phyloP scores from a whole-genome alignment of 75 land plant species.

The Picea sitchensis region DNA sequence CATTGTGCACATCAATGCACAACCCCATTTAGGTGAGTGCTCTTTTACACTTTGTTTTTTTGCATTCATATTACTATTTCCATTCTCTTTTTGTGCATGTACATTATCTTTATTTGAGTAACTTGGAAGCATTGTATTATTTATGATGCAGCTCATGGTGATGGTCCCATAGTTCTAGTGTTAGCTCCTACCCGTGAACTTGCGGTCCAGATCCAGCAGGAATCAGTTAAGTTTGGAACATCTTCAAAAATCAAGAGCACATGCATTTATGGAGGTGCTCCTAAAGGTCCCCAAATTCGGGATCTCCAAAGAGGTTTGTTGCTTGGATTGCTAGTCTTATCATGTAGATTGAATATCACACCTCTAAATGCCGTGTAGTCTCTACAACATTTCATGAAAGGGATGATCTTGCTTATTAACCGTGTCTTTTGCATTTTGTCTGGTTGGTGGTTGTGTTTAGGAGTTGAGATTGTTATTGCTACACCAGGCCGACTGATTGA shows the following conservation, averaged over 20 bases:
- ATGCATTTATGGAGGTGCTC: slow-evolving; percentile 90
- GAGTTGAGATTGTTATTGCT: slow-evolving; percentile 89
- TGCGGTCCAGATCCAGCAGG: slow-evolving; percentile 87
- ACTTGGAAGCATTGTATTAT: background rate
- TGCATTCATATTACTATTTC: background rate
- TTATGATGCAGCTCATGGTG: slow-evolving; percentile 54
- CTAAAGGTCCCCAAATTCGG: slow-evolving; percentile 88
- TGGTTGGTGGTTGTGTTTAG: slow-evolving; percentile 19
- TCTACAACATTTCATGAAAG: too few species aligned
- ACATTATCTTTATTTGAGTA: background rate
- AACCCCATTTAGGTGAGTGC: slow-evolving; percentile 74
- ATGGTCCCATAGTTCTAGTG: slow-evolving; percentile 78
- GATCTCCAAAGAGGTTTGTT: slow-evolving; percentile 67
- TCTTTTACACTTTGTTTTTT: background rate
- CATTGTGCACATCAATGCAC: slow-evolving; percentile 90
- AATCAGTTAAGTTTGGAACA: slow-evolving; percentile 68
- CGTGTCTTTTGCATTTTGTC: background rate
- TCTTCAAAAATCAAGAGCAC: slow-evolving; percentile 62
- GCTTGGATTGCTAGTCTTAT: background rate
- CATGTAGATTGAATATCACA: background rate
- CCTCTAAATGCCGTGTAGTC: background rate
- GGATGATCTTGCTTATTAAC: background rate
- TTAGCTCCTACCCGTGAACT: slow-evolving; percentile 89
- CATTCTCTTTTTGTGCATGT: background rate
- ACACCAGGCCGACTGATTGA: slow-evolving; percentile 89